Base-by-base conservation (phyloP, 768 basidiomycete species). In the Termitomyces eurrhizus region DNA sequence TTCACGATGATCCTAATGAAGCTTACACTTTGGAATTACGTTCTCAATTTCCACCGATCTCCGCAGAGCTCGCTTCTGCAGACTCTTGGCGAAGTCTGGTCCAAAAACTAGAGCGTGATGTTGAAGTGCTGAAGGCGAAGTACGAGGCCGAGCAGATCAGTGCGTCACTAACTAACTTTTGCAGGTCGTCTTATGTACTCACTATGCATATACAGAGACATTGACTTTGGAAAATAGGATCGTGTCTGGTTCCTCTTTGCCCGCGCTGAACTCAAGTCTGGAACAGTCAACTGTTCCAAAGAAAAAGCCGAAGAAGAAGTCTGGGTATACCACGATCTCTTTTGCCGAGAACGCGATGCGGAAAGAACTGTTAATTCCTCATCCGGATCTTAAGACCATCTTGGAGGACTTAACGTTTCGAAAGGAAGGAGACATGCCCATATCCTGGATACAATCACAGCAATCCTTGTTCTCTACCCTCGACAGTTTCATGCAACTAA, bases 1-100 rank as follows among this genome's bases (percentile, higher is more conserved):
- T 4, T 11, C 21, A 18, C 52, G 45, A 16, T 36, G 18, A 44
- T 18, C 41, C 14, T 62, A 37, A n/a, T 29, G 16, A 42, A 83
- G 83, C 78, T 51, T 82, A 80, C 67, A 72, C 79, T 26, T 70
- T 79, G 13, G 75, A 80, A 62, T 68, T 84, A 37, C 72, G 69
- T 39, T 63, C 70, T 7, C 67, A 60, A 35, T 80, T 82, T 64
- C 66, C 72, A 21, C 48, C 72, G 6, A 65, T 69, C 16, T 59
- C 68, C 16, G 48, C 61, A 42, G 60, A 69, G 35, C 62, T 67
- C 51, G 63, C 58, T 45, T 35, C 62, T 21, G 72, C 73, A 13
- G 61, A 62, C 14, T 66, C 65, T 33, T 83, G 82, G 82, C 75
- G 74, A 49, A 70, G 65, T 6, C 75, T 73, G 57, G 81, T 76